Evolutionary conservation across 129 eudicot species (phyloP).

Genomic region (Cynara cardunculus): DNA sequence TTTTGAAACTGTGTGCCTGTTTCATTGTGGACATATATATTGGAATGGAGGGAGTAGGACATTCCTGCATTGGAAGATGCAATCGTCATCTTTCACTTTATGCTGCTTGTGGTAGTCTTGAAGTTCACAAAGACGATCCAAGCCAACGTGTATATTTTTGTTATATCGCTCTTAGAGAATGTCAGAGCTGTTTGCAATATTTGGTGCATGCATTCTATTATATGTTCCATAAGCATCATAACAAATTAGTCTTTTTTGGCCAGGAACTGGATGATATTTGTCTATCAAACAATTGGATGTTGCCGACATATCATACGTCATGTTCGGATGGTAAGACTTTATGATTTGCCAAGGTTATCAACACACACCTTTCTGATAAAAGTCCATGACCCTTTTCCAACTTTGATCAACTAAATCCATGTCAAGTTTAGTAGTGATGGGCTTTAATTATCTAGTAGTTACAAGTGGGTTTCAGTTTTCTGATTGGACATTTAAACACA

Average conservation of each 20-base stretch:
- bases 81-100: neutral
- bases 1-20: neutral
- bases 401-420: neutral
- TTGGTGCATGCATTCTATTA: neutral
- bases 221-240: neutral
- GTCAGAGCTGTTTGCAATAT: neutral
- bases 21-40: neutral
- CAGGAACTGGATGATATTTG: conserved; percentile 60
- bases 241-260: neutral
- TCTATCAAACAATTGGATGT: conserved; percentile 44
- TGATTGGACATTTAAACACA: neutral
- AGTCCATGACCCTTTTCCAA: neutral
- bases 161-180: neutral
- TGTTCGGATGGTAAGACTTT: conserved; percentile 35
- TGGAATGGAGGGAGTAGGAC: neutral
- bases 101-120: neutral
- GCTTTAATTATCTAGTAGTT: neutral
- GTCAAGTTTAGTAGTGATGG: neutral
- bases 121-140: neutral
- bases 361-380: neutral
- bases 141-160: neutral
- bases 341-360: neutral
- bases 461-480: neutral
- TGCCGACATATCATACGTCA: conserved; percentile 35
- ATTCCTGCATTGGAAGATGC: neutral